Percentiles rank a stretch among this genome's conserved stretches.
phyloP scores from a whole-genome alignment of 2,329 filamentous ascomycete species.

The Ceratocystis variospora region DNA sequence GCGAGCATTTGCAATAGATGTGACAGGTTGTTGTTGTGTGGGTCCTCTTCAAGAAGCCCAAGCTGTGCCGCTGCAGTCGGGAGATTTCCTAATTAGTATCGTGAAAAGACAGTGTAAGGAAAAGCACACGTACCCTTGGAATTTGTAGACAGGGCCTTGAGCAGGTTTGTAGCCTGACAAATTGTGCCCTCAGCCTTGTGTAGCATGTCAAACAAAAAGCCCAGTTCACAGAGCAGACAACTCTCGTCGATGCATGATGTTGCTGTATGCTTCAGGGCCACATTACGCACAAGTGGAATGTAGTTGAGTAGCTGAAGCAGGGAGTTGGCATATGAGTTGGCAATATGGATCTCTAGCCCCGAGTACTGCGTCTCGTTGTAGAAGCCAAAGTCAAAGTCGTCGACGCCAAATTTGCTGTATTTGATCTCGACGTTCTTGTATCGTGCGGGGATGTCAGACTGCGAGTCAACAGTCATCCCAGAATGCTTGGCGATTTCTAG shows the following conservation, averaged over 20 bases:
- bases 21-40: constrained; percentile 54
- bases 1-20: constrained; percentile 67
- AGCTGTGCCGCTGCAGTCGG: constrained; percentile 39
- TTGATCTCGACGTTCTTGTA: constrained; percentile 96
- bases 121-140: constrained; percentile 47
- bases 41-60: constrained; percentile 72
- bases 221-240: constrained; percentile 85
- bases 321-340: constrained; percentile 91
- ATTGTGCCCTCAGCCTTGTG: constrained; percentile 89
- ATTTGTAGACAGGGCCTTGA: constrained; percentile 76
- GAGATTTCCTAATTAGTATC: neutral
- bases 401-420: constrained; percentile 97
- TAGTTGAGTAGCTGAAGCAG: constrained; percentile 85
- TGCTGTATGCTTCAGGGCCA: constrained; percentile 78
- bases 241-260: constrained; percentile 68
- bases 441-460: constrained; percentile 71
- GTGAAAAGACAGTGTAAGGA: neutral
- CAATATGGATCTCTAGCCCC: constrained; percentile 87
- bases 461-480: constrained; percentile 25
- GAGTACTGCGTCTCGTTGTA: constrained; percentile 91
- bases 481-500: constrained; percentile 23
- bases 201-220: constrained; percentile 94
- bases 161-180: constrained; percentile 88
- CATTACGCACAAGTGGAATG: constrained; percentile 73
- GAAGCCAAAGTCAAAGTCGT: constrained; percentile 96